A percentile compares a stretch with the other conserved stretches of the same genome.
Conservation (phyloP, 202 grass and related monocot species). For the Carex arenaria region DNA sequence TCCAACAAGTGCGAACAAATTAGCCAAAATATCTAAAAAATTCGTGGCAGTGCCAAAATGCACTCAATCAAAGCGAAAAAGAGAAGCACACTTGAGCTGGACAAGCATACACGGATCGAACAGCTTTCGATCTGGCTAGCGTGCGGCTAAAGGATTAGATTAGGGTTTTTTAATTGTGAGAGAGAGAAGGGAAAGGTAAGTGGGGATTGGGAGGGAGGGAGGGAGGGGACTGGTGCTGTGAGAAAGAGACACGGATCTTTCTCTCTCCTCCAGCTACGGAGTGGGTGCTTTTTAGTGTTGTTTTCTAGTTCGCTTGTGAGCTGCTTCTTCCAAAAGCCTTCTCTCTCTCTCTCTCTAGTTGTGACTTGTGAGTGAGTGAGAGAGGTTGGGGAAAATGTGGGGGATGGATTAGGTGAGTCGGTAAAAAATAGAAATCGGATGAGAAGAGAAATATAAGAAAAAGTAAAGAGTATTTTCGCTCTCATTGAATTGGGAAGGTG, state of each 20-base stretch:
- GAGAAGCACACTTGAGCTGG: background rate
- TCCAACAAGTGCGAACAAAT: background rate
- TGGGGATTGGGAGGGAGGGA: background rate
- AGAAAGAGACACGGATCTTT: constrained; percentile 8
- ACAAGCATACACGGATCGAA: background rate
- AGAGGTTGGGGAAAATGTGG: background rate
- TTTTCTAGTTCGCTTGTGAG: constrained; percentile 17
- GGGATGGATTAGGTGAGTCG: constrained; percentile 5
- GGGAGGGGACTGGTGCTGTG: background rate
- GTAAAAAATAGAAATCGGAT: constrained; percentile 1
- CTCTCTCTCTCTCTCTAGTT: background rate
- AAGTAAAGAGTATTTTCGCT: background rate
- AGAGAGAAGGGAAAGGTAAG: no score
- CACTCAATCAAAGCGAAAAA: background rate
- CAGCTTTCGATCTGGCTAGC: background rate
- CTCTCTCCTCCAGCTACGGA: constrained; percentile 18
- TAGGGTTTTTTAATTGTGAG: constrained; percentile 17
- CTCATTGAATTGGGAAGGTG: constrained; percentile 6
- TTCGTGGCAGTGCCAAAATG: background rate
- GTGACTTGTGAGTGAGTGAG: background rate
- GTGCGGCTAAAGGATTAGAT: constrained; percentile 11
- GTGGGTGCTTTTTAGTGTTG: constrained; percentile 14
- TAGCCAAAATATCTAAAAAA: background rate
- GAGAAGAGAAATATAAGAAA: background rate
- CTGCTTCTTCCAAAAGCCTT: constrained; percentile 16